phyloP scores from a whole-genome alignment of 106 monocot species.

The Agapanthus africanus region DNA sequence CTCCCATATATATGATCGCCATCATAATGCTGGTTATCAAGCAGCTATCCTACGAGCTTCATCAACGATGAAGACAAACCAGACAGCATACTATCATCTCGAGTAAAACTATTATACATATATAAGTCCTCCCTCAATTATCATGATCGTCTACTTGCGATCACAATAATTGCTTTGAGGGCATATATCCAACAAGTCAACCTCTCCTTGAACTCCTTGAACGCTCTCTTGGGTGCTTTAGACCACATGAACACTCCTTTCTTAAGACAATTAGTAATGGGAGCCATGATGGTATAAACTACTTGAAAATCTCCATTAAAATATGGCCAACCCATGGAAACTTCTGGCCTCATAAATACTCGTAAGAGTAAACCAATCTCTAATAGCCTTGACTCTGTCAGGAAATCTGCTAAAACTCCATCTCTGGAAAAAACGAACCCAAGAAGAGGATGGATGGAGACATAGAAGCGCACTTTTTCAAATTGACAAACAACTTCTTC shows the following conservation, averaged over 20 bases:
- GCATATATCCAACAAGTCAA: too few species aligned
- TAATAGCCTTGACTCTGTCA: too few species aligned
- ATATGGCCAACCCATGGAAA: background rate
- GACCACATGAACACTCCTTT: background rate
- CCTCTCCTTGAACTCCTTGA: background rate
- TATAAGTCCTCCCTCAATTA: too few species aligned
- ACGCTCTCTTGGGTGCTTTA: background rate
- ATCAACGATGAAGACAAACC: too few species aligned
- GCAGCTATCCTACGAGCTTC: too few species aligned
- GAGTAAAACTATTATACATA: too few species aligned
- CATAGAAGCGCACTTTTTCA: background rate
- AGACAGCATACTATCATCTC: too few species aligned
- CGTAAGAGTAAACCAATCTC: background rate
- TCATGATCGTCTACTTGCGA: too few species aligned
- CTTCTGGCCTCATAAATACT: background rate
- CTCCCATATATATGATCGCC: too few species aligned
- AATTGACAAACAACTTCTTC: background rate
- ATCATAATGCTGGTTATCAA: too few species aligned
- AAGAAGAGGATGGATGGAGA: background rate
- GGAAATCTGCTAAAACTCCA: background rate
- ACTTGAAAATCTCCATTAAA: background rate
- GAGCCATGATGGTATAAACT: background rate
- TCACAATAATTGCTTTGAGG: too few species aligned
- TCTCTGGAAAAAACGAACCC: background rate
- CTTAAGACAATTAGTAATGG: background rate